These are phyloP conservation scores for Penicillium bialowiezense DNA, from an alignment of 495 filamentous ascomycete species.

Conservation along the genomic window DNA sequence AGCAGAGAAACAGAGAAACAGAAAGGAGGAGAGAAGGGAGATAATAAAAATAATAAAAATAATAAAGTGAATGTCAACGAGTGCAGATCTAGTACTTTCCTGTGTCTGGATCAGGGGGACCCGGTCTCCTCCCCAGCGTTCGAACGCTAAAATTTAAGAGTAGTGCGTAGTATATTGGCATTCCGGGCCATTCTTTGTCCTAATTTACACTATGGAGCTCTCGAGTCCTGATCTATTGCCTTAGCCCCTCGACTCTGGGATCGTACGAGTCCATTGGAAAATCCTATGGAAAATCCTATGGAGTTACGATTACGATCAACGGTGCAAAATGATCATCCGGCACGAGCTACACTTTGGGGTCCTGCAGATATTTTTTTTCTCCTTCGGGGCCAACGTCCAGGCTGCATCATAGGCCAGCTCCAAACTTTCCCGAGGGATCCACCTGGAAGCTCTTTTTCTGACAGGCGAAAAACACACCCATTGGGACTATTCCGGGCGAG, in stretches of 20 bases:
- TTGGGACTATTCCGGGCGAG: no score
- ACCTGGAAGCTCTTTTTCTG: slow-evolving; percentile 1
- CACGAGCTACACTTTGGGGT: not conserved
- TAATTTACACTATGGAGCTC: not conserved
- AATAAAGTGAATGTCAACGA: slow-evolving; percentile 7
- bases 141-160: slow-evolving; percentile 29
- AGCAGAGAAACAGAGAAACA: slow-evolving; percentile 2
- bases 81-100: slow-evolving; percentile 23
- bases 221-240: no score
- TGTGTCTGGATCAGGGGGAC: slow-evolving; percentile 27
- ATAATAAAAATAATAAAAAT: slow-evolving; percentile 5
- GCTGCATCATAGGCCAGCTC: slow-evolving; percentile 11
- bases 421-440: not conserved
- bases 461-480: slow-evolving; percentile 5
- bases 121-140: slow-evolving; percentile 22
- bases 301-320: no score
- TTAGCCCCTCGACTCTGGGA: no score
- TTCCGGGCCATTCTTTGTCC: slow-evolving; percentile 9
- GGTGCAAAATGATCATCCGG: no score
- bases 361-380: slow-evolving; percentile 13
- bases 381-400: slow-evolving; percentile 14
- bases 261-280: no score
- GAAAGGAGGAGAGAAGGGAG: slow-evolving; percentile 3
- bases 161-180: no score
- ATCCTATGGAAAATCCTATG: no score